phyloP scores from a whole-genome alignment of 2,329 filamentous ascomycete genomes.

The Xylariaceae sp. region DNA sequence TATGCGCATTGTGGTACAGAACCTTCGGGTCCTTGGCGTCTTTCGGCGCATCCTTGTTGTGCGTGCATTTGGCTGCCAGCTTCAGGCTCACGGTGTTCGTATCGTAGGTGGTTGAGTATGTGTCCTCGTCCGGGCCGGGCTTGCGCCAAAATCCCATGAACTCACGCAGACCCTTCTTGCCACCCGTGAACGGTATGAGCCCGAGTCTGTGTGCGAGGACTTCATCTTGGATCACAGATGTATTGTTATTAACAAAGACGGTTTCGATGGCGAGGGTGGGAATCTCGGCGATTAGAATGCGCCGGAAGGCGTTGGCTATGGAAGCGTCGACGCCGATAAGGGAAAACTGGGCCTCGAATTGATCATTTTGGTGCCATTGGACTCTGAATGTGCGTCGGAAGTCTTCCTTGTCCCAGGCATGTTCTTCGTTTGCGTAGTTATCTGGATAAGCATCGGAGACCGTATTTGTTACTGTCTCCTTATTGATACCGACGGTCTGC shows the following conservation, averaged over 20 bases:
- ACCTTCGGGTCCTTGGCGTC: conserved; percentile 81
- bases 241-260: conserved; percentile 95
- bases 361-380: conserved; percentile 82
- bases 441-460: conserved; percentile 90
- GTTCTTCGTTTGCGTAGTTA: conserved; percentile 87
- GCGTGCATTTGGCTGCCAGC: conserved; percentile 80
- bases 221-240: conserved; percentile 96
- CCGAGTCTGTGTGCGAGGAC: conserved; percentile 90
- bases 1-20: conserved; percentile 83
- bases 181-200: conserved; percentile 85
- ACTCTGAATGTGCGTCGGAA: conserved; percentile 76
- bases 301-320: conserved; percentile 95
- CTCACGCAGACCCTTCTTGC: conserved; percentile 73
- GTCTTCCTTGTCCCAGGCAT: conserved; percentile 75
- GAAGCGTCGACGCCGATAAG: conserved; percentile 90
- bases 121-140: conserved; percentile 66
- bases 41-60: conserved; percentile 73
- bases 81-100: conserved; percentile 85
- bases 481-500: conserved; percentile 84
- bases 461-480: conserved; percentile 89
- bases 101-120: conserved; percentile 68
- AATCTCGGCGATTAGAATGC: conserved; percentile 93
- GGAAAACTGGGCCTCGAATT: conserved; percentile 82
- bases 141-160: conserved; percentile 85
- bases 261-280: conserved; percentile 93